These are phyloP conservation scores for Lathyrus tuberosus DNA, from an alignment of 306 rosid genomes.

Conservation along the genomic window DNA sequence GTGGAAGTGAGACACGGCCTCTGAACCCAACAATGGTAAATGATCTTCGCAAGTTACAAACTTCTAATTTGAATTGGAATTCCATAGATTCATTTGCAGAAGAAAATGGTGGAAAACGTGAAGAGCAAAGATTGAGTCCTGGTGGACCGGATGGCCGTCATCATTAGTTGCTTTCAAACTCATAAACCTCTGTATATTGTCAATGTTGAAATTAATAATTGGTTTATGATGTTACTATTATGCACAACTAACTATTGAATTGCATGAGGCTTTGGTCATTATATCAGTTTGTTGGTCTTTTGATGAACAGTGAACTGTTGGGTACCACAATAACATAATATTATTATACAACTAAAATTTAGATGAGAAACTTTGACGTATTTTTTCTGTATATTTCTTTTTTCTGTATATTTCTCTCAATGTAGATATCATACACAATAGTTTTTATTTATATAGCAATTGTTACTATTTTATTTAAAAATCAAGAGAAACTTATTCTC, in stretches of 20 bases:
- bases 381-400: no score
- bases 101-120: conserved; percentile 21
- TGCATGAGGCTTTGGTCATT: no score
- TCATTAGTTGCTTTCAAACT: conserved; percentile 28
- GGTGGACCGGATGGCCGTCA: conserved; percentile 73
- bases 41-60: not conserved
- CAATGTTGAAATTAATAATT: conserved; percentile 3
- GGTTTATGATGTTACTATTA: not conserved
- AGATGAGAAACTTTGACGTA: no score
- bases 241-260: not conserved
- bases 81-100: conserved; percentile 21
- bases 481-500: no score
- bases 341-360: no score
- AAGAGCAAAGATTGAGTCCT: conserved; percentile 49
- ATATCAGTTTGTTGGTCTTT: no score
- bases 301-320: no score
- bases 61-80: conserved; percentile 3
- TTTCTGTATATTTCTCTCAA: no score
- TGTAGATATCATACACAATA: no score
- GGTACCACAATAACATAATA: no score
- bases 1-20: conserved; percentile 44
- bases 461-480: no score
- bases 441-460: no score
- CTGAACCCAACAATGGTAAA: conserved; percentile 41
- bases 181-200: not conserved